Percentiles rank a stretch among this genome's conserved stretches.
These are phyloP conservation scores for Rhizopogon rudus DNA, from an alignment of 768 basidiomycete genomes.

Conservation along the genomic window DNA sequence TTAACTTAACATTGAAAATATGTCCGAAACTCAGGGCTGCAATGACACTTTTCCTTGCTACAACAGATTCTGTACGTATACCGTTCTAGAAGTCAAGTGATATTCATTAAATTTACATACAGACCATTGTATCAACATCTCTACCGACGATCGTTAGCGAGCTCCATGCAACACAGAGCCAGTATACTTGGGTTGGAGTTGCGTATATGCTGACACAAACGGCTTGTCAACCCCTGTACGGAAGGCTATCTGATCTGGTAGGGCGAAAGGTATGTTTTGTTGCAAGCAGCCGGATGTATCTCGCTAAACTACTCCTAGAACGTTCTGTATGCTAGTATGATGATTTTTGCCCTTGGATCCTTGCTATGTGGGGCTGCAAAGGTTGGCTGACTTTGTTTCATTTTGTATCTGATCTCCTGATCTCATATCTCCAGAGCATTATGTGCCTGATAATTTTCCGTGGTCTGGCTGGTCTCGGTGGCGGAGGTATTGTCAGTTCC, in stretches of 20 bases:
- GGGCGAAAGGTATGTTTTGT: slow-evolving; percentile 62
- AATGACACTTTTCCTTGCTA: slow-evolving; percentile 77
- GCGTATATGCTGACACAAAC: slow-evolving; percentile 86
- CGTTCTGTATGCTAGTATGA: slow-evolving; percentile 68
- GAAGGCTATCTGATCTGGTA: slow-evolving; percentile 71
- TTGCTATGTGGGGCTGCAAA: slow-evolving; percentile 71
- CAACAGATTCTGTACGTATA: slow-evolving; percentile 71
- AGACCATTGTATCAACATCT: slow-evolving; percentile 78
- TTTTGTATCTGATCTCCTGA: slow-evolving; percentile 12
- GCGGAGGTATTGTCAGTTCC: slow-evolving; percentile 79
- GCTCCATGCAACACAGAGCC: slow-evolving; percentile 57
- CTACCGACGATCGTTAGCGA: slow-evolving; percentile 76
- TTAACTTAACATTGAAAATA: slow-evolving; percentile 7
- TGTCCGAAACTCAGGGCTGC: slow-evolving; percentile 50
- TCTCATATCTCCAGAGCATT: slow-evolving; percentile 27
- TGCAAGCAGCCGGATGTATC: slow-evolving; percentile 1
- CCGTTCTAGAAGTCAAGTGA: neutral
- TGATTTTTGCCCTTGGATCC: slow-evolving; percentile 75
- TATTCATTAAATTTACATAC: slow-evolving; percentile 5
- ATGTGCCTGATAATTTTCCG: slow-evolving; percentile 66
- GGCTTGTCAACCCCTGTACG: slow-evolving; percentile 80
- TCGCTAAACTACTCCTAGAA: slow-evolving; percentile 33
- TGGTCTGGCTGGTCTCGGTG: slow-evolving; percentile 71
- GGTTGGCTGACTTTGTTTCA: slow-evolving; percentile 33
- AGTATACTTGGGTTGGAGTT: slow-evolving; percentile 86